Percentiles rank a stretch among this genome's conserved stretches.
These are phyloP conservation scores for Sclerospora graminicola DNA, from an alignment of 352 stramenopile genomes.

Conservation along the genomic window DNA sequence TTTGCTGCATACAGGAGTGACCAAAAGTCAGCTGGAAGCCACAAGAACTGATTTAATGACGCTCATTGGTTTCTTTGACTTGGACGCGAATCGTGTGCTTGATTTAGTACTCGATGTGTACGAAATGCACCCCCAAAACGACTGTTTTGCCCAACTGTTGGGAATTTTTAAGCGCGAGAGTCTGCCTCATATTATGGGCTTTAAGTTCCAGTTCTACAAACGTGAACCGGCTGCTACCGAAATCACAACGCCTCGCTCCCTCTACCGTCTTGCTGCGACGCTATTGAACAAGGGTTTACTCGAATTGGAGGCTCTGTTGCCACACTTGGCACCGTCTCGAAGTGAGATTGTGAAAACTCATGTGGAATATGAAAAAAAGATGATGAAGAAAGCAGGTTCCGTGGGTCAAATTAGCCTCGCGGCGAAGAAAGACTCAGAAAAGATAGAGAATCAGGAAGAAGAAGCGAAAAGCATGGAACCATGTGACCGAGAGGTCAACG, in stretches of 20 bases:
- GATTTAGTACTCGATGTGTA: slow-evolving; percentile 91
- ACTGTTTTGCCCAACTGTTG: slow-evolving; percentile 63
- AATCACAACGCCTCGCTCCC: slow-evolving; percentile 39
- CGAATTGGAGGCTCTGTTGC: slow-evolving; percentile 63
- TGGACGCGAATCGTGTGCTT: slow-evolving; percentile 93
- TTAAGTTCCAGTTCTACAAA: slow-evolving; percentile 91
- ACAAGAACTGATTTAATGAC: slow-evolving; percentile 64
- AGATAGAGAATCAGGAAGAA: slow-evolving; percentile 16
- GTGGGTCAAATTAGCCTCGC: slow-evolving; percentile 74
- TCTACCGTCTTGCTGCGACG: slow-evolving; percentile 84
- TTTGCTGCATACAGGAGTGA: slow-evolving; percentile 66
- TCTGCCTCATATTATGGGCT: slow-evolving; percentile 86
- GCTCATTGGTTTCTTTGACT: slow-evolving; percentile 88
- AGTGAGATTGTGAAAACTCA: slow-evolving; percentile 42
- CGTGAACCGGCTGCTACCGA: slow-evolving; percentile 20
- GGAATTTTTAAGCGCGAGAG: slow-evolving; percentile 62
- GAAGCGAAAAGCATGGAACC: slow-evolving; percentile 12
- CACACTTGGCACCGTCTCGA: slow-evolving; percentile 64
- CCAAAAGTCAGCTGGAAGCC: slow-evolving; percentile 44
- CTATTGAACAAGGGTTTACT: slow-evolving; percentile 79
- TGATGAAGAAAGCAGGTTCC: slow-evolving; percentile 36
- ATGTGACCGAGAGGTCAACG: slow-evolving; percentile 15
- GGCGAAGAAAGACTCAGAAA: slow-evolving; percentile 37
- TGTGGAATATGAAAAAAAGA: slow-evolving; percentile 38
- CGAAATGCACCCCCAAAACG: slow-evolving; percentile 81